Conservation (phyloP, 306 rosid genomes). For the Alnus glutinosa region DNA sequence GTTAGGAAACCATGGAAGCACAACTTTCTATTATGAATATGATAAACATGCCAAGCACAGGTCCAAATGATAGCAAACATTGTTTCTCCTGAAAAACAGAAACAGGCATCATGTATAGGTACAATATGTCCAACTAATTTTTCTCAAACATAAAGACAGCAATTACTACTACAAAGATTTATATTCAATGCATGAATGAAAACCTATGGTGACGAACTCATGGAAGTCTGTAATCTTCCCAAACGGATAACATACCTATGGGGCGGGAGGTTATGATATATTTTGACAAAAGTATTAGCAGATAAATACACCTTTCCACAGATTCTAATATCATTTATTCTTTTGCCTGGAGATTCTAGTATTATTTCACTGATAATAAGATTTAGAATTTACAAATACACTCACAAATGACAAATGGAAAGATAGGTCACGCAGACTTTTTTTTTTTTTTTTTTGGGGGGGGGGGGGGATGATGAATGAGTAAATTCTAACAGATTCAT, state of each 20-base stretch:
- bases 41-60: slow-evolving; percentile 10
- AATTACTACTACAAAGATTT: not conserved
- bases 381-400: not conserved
- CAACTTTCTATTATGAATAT: slow-evolving; percentile 17
- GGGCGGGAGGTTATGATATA: not conserved
- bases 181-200: not conserved
- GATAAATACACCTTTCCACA: not conserved
- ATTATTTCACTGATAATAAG: not conserved
- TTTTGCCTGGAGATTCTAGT: no score
- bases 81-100: not conserved
- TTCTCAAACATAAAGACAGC: no score
- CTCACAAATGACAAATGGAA: not conserved
- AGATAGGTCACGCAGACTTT: not conserved
- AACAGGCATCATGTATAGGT: not conserved
- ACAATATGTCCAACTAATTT: no score
- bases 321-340: not conserved
- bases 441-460: not conserved
- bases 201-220: not conserved
- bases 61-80: slow-evolving; percentile 11
- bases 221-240: not conserved
- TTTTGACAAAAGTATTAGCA: not conserved
- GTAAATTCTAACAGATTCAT: slow-evolving; percentile 1
- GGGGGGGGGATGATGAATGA: no score
- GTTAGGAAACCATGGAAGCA: slow-evolving; percentile 35
- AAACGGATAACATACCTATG: not conserved